Evolutionary conservation across 2,329 filamentous ascomycete species (phyloP), one percentile per base, ranked within the genome.

Genomic region (Claviceps purpurea): DNA sequence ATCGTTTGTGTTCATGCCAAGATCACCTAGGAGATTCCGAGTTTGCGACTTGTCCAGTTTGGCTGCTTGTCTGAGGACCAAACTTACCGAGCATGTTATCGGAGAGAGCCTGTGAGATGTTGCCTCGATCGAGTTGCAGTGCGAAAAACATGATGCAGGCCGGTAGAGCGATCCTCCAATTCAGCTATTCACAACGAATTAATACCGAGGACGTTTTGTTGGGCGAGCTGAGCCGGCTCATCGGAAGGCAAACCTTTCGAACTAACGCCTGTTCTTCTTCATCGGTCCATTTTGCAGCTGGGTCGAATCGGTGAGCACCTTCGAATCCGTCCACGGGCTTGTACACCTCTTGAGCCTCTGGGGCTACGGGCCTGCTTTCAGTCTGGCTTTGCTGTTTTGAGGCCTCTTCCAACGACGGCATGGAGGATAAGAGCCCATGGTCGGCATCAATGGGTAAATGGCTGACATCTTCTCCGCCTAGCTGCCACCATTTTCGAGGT

Each of bases 291-390:
- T 72, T 66, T 46, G 74, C 77, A 1, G 68, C 61, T 0, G 78
- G 78, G 57, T 83, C 78, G 60, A 75, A 82, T 49, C 78, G 70
- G 62, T 82, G 79, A 8, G 70, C 64, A 3, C 78, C 77, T 58
- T 84, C 79, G 58, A 81, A 82, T 6, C 64, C 64, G 2, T 71
- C 70, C n/a, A 78, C 73, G 0, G 76, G 77, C 54, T 70, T 69
- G 56, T 78, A 77, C 14, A 54, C 18, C 4, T 46, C 49, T 7
- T 41, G n/a, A n/a, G 52, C 52, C 46, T 51, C 52, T 7, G 52
- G 52, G 7, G 49, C 26, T n/a, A 47, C 14, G 26, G 51, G 49
- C 5, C 49, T 30, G 20, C 47, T 26, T 30, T 51, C 38, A 20
- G 24, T 24, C 26, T 22, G 44, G 14, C 22, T 47, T 26, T 42